Evolutionary conservation across 2,329 filamentous ascomycete species (phyloP), one percentile per base, ranked within the genome.

Genomic region (Lachnum nothofagi): DNA sequence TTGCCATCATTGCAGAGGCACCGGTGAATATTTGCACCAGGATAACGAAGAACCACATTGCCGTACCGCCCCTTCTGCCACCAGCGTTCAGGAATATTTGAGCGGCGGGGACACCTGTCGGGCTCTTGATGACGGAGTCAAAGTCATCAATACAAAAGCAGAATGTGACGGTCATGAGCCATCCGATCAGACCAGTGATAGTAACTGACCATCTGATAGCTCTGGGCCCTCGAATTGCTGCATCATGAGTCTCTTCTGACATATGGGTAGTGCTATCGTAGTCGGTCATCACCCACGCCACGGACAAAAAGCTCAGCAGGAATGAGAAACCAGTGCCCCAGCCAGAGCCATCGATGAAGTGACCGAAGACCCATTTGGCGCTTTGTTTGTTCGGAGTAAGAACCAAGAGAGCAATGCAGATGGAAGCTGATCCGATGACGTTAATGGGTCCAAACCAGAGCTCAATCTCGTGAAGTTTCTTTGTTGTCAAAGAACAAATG

Each of bases 241-340:
- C 80, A 61, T 84, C 76, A 55, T 82, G 79, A 0, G 78, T 83
- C 66, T 85, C 80, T 68, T 84, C 81, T 2, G 79, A 82, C 75
- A 85, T 83, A 59, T 84, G 81, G 5, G 80, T 83, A 9, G 81
- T 85, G 39, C 77, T 80, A 57, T 84, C 80, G 61, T 83, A 84
- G 60, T 83, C 80, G 5, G 80, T 85, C 80, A 85, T 83, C n/a
- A 79, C 82, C 76, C 76, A 79, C 19, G 76, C 74, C 12, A 79
- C 76, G 14, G 75, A 77, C 5, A 79, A 64, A 55, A 78, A 78
- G 22, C 70, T 72, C 5, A 84, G 68, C 8, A 84, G 69, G 56
- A 83, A 84, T 0, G 80, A 83, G 54, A 83, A 83, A 2, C 72
- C 69, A 19, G 73, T 79, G 9, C 75, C 75, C 79, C 80, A 84